phyloP scores from a whole-genome alignment of 495 filamentous ascomycete genomes.

The Penicillium goetzii region DNA sequence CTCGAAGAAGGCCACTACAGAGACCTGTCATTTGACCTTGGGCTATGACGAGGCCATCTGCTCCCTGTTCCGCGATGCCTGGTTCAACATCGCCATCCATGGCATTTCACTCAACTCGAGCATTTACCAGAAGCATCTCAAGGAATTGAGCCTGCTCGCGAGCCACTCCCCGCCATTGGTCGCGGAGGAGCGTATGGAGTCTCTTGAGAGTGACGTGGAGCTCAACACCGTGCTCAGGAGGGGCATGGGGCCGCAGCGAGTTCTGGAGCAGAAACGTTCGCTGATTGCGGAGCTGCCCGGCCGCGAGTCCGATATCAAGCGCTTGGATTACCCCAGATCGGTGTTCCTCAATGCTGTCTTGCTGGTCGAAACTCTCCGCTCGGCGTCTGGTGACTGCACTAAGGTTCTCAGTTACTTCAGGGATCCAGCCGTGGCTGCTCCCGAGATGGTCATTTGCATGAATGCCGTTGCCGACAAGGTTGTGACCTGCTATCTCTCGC shows the following conservation, averaged over 20 bases:
- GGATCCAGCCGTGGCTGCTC: slow-evolving; percentile 79
- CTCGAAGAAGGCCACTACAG: slow-evolving; percentile 48
- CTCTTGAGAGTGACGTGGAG: slow-evolving; percentile 92
- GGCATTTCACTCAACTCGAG: slow-evolving; percentile 77
- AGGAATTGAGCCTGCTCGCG: slow-evolving; percentile 80
- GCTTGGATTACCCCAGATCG: slow-evolving; percentile 81
- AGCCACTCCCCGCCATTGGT: slow-evolving; percentile 83
- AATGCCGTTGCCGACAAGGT: slow-evolving; percentile 74
- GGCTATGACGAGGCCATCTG: slow-evolving; percentile 66
- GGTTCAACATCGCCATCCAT: slow-evolving; percentile 96
- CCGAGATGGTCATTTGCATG: slow-evolving; percentile 85
- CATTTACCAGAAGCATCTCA: slow-evolving; percentile 65
- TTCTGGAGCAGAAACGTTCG: slow-evolving; percentile 75
- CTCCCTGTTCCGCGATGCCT: slow-evolving; percentile 82
- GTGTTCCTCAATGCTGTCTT: slow-evolving; percentile 88
- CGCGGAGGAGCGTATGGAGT: slow-evolving; percentile 79
- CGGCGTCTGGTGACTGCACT: slow-evolving; percentile 81
- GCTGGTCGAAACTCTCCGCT: slow-evolving; percentile 82
- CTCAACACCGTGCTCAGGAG: slow-evolving; percentile 88
- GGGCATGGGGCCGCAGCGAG: slow-evolving; percentile 75
- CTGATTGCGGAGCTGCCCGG: slow-evolving; percentile 72
- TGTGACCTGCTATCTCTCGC: slow-evolving; percentile 72
- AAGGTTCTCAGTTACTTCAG: slow-evolving; percentile 88
- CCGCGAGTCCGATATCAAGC: slow-evolving; percentile 74
- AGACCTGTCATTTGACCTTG: slow-evolving; percentile 22